Conservation (phyloP, 2,329 filamentous ascomycete species). For the Massarina eburnea region DNA sequence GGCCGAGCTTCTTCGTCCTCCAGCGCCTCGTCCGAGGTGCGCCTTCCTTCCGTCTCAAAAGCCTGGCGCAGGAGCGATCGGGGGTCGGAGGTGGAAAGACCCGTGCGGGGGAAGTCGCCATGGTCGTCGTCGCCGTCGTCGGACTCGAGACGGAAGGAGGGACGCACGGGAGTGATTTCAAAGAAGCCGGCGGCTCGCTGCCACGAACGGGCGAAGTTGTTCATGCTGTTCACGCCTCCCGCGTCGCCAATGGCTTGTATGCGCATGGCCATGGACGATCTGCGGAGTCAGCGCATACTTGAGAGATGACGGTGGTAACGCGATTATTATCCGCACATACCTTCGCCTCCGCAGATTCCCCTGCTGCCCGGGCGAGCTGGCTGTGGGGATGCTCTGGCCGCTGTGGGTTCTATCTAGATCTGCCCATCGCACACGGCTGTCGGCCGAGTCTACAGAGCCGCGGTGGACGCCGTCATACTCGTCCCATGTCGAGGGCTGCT, state of each 20-base stretch:
- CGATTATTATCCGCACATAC: too few species aligned
- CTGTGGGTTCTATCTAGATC: constrained; percentile 35
- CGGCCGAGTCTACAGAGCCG: constrained; percentile 44
- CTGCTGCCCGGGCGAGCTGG: constrained; percentile 19
- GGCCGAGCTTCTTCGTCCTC: constrained; percentile 36
- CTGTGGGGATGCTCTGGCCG: constrained; percentile 27
- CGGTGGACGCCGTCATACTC: constrained; percentile 48
- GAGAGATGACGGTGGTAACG: not conserved
- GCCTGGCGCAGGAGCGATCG: constrained; percentile 47
- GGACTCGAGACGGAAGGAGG: constrained; percentile 64
- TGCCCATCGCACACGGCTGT: constrained; percentile 41
- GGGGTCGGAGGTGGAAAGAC: constrained; percentile 41
- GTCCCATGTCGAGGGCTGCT: constrained; percentile 50
- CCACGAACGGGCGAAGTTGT: constrained; percentile 91
- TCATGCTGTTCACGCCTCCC: constrained; percentile 89
- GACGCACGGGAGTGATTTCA: constrained; percentile 80
- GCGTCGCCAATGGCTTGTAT: constrained; percentile 63
- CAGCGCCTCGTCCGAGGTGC: constrained; percentile 42
- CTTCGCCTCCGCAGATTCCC: constrained; percentile 42
- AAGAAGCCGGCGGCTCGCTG: constrained; percentile 85
- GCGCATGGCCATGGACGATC: constrained; percentile 54
- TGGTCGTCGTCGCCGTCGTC: constrained; percentile 42
- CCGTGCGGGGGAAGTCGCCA: constrained; percentile 33
- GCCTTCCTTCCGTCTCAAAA: constrained; percentile 39
- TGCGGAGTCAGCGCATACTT: constrained; percentile 10